Evolutionary conservation across 2,329 filamentous ascomycete species (phyloP), one percentile per base, ranked within the genome.

Genomic region (Xylariaceae sp.): DNA sequence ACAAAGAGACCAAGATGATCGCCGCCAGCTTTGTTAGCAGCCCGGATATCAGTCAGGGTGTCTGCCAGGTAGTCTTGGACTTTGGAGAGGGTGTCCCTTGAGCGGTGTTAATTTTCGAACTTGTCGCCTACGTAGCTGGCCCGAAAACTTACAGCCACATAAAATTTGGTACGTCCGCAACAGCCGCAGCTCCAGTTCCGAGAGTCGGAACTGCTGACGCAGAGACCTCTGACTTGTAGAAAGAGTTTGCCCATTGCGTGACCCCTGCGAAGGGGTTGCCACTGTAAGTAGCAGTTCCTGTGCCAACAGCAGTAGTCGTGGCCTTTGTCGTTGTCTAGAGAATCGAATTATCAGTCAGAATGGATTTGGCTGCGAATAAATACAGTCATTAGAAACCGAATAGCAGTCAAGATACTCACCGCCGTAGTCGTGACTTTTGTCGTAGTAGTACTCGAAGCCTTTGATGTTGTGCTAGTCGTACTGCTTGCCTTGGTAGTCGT

Each of bases 201-300:
- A 89, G 69, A 14, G 79, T 81, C 9, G 86, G 85, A 17, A 88
- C 78, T 7, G 86, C 86, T 16, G 77, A 69, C 34, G 66, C 75
- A 50, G 74, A 72, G 51, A 83, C 73, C 65, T 82, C 78, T 16
- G 76, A 77, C n/a, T 75, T 71, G 61, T 82, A 83, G 70, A 75
- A 81, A 50, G 65, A 67, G 68, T 82, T 82, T 63, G 78, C 75
- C 73, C 76, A 81, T 60, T 76, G 69, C 46, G 72, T 66, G 46
- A 80, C 75, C 14, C 74, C 77, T 11, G 64, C 54, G 65, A 79
- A 82, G 13, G 78, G 78, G 69, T 82, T 83, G n/a, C 82, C 83
- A 13, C 75, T 67, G 60, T 72, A 75, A 39, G 69, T 69, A 10
- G 70, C 73, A 1, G 73, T 74, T 31, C 65, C 66, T 22, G 64